These are phyloP conservation scores for Mycena latifolia DNA, from an alignment of 768 basidiomycete species.

Conservation along the genomic window DNA sequence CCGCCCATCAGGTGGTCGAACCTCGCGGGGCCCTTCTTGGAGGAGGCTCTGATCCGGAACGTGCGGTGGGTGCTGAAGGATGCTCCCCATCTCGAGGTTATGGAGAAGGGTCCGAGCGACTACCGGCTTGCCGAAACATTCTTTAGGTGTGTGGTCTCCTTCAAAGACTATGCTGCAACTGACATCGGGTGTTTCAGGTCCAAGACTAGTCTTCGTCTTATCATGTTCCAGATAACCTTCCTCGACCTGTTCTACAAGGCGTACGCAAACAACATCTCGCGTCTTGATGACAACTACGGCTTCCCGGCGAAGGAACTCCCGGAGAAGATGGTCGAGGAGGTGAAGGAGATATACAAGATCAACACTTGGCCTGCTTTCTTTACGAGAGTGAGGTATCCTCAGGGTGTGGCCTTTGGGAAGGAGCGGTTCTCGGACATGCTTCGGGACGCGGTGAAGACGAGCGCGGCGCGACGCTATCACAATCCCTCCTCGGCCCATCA, in stretches of 20 bases:
- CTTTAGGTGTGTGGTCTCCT: conserved; percentile 6
- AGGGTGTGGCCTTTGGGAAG: conserved; percentile 47
- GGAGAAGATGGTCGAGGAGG: conserved; percentile 54
- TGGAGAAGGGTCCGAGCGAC: conserved; percentile 49
- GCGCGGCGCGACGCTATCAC: conserved; percentile 49
- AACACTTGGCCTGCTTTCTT: conserved; percentile 57
- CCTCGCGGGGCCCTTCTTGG: conserved; percentile 52
- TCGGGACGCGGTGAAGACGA: conserved; percentile 48
- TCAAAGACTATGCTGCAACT: too few species aligned
- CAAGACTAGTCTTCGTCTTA: conserved; percentile 53
- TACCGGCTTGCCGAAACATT: conserved; percentile 57
- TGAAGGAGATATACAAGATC: conserved; percentile 59
- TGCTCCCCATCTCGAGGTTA: conserved; percentile 51
- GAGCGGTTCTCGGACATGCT: conserved; percentile 52
- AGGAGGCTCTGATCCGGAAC: conserved; percentile 57
- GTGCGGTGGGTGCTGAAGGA: conserved; percentile 59
- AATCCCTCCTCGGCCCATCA: conserved; percentile 35
- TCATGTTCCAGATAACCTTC: conserved; percentile 64
- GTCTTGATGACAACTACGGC: conserved; percentile 57
- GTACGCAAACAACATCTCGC: conserved; percentile 44
- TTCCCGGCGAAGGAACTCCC: conserved; percentile 55
- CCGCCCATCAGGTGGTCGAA: conserved; percentile 51
- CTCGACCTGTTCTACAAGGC: conserved; percentile 53
- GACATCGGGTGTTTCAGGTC: too few species aligned
- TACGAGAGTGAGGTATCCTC: conserved; percentile 44